Percentiles rank a stretch among this genome's conserved stretches.
phyloP scores from a whole-genome alignment of 192 early-diverging fungal species.

The Entomortierella chlamydospora region DNA sequence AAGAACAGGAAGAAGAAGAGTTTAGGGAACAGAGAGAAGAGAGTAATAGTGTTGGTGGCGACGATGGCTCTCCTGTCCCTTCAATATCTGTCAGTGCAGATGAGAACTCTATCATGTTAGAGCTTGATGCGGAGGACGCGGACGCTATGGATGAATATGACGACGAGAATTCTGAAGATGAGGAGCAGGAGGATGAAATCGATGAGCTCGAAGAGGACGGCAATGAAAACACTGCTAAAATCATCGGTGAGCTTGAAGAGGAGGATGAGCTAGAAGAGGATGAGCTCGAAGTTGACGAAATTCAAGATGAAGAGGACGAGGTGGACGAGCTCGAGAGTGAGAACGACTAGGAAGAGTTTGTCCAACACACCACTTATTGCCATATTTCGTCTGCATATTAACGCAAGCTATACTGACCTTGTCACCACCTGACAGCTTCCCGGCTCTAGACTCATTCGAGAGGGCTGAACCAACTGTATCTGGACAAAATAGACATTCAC shows the following conservation, averaged over 20 bases:
- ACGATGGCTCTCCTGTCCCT: conserved; percentile 1
- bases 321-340: conserved; percentile 13
- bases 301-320: background rate
- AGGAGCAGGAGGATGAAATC: conserved; percentile 41
- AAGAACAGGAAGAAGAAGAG: conserved; percentile 37
- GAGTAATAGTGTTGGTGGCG: background rate
- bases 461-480: no score
- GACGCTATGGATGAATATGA: conserved; percentile 53
- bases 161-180: conserved; percentile 32
- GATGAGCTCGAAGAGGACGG: conserved; percentile 34
- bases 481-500: no score
- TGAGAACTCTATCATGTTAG: background rate
- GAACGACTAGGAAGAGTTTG: background rate
- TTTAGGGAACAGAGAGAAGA: background rate
- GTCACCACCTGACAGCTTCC: no score
- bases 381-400: no score
- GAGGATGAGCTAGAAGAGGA: background rate
- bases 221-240: conserved; percentile 6
- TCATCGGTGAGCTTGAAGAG: conserved; percentile 35
- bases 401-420: no score
- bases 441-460: no score
- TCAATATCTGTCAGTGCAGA: background rate
- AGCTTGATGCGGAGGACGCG: conserved; percentile 11
- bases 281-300: background rate
- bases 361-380: no score